Evolutionary conservation across 148 eudicot genomes (phyloP).

Genomic region (Talinum fruticosum): DNA sequence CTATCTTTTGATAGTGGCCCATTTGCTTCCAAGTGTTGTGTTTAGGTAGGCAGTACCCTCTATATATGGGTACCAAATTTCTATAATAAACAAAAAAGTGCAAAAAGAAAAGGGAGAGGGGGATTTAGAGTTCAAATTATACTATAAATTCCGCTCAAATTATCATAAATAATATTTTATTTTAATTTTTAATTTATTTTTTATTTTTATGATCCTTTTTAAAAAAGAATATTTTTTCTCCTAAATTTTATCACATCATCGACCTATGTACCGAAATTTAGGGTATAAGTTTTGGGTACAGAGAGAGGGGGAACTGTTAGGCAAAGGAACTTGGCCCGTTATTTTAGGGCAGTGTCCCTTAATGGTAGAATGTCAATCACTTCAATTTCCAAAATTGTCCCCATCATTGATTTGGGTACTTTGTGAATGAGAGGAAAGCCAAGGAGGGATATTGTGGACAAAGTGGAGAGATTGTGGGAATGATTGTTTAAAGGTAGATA

Average conservation of each 20-base stretch:
- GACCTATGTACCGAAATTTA: too few relatives aligned
- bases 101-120: too few relatives aligned
- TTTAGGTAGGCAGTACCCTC: background rate
- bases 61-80: too few relatives aligned
- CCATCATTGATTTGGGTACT: slow-evolving; percentile 27
- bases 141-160: too few relatives aligned
- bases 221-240: too few relatives aligned
- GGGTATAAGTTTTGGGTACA: too few relatives aligned
- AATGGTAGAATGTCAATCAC: slow-evolving; percentile 37
- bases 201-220: too few relatives aligned
- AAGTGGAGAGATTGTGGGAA: slow-evolving; percentile 14
- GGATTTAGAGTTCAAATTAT: too few relatives aligned
- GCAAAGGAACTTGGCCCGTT: slow-evolving; percentile 23
- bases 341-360: slow-evolving; percentile 36
- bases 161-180: too few relatives aligned
- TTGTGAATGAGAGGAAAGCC: slow-evolving; percentile 3
- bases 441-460: slow-evolving; percentile 3
- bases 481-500: slow-evolving; percentile 20
- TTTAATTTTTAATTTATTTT: too few relatives aligned
- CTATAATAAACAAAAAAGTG: too few relatives aligned
- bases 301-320: background rate
- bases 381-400: slow-evolving; percentile 33
- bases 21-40: background rate
- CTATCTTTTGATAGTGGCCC: background rate
- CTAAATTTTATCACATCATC: too few relatives aligned